Base-by-base conservation (phyloP, 768 basidiomycete genomes). In the Leccinum pellstonianum region DNA sequence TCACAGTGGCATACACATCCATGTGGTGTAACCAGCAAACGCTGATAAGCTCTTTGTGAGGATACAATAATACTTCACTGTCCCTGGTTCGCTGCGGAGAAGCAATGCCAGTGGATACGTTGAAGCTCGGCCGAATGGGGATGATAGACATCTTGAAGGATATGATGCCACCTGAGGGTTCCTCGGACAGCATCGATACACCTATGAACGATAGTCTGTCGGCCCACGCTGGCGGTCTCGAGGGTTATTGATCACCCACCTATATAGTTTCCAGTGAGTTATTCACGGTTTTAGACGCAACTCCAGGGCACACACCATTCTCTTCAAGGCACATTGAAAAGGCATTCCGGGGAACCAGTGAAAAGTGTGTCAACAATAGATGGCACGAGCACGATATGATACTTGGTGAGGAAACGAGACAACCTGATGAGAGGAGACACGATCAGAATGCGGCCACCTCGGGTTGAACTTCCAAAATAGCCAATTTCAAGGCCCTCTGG, bases 111-210 rank as follows among this genome's bases (percentile, higher is more conserved):
- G 25, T 25, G 5, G 15, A 3, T 51, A 56, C 31, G 54, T 38
- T 17, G 15, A 29, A 11, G 21, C 2, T 51, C 4, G n/a, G 19
- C n/a, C 11, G 19, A 25, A 33, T 5, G 25, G 51, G 27, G 10
- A 56, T 33, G 50, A 43, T 3, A 19, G 2, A 33, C 51, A 33
- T 19, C 66, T 49, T 35, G 70, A 1, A 63, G 55, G 19, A 67
- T 61, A 9, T 67, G 57, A 33, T 62, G 54, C 70, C 67, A 71
- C 9, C 72, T 63, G 52, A 72, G 31, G 11, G 67, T 66, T 53
- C 76, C 76, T 52, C 64, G 69, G 23, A 75, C 51, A 15, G 66
- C 66, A 33, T 65, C 65, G 19, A 74, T 55, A 54, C 74, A 73
- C n/a, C 66, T 65, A 38, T 17, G 11, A 75, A 58, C 27, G 38